phyloP scores from a whole-genome alignment of 176 grass and related monocot species.

The Ampelocalamus luodianensis region DNA sequence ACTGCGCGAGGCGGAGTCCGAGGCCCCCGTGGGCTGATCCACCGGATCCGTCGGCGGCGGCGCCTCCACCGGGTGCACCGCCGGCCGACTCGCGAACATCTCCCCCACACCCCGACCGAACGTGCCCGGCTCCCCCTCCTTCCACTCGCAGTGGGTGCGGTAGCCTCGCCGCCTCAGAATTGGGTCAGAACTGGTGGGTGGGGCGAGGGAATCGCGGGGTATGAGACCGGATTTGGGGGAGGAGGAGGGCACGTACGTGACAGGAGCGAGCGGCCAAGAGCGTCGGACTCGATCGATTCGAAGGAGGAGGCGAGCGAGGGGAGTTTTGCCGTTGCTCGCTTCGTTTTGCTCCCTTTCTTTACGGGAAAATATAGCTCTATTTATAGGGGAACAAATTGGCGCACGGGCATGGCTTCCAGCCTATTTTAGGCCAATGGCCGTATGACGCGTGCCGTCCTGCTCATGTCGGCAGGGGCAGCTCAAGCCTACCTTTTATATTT shows the following conservation, averaged over 20 bases:
- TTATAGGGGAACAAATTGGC: too few species aligned
- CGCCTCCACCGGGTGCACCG: slow-evolving; percentile 94
- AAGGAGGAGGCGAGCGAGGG: too few species aligned
- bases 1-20: slow-evolving; percentile 67
- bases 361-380: too few species aligned
- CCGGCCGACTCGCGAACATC: slow-evolving; percentile 87
- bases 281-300: not conserved
- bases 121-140: not conserved
- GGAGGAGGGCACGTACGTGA: not conserved
- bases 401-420: too few species aligned
- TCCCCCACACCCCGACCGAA: not conserved
- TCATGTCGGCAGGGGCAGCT: too few species aligned
- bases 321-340: not conserved
- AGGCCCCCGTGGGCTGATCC: slow-evolving; percentile 64
- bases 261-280: slow-evolving; percentile 3
- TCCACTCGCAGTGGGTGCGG: not conserved
- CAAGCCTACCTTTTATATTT: too few species aligned
- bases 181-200: not conserved
- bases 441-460: too few species aligned
- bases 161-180: slow-evolving; percentile 9
- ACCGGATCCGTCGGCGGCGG: slow-evolving; percentile 69
- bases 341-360: not conserved
- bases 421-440: too few species aligned
- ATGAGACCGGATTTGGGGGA: not conserved
- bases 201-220: not conserved